Conservation (phyloP, 2,329 filamentous ascomycete genomes). For the Fusarium sp. region DNA sequence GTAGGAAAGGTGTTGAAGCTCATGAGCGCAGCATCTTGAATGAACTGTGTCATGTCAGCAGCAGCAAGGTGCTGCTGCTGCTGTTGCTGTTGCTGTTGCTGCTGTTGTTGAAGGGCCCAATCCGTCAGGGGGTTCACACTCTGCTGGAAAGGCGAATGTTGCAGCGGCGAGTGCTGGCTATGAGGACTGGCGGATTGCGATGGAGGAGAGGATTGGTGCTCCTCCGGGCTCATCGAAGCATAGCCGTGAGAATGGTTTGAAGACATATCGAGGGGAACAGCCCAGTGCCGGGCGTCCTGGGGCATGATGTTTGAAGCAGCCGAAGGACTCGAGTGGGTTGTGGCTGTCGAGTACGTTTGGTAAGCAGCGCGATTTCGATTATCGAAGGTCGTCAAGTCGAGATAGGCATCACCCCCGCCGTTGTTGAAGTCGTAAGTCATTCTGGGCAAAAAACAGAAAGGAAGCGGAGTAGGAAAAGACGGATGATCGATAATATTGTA, state of each 20-base stretch:
- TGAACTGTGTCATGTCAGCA: constrained; percentile 65
- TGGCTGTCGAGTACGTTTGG: constrained; percentile 48
- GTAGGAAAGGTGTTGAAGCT: constrained; percentile 66
- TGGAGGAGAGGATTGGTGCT: constrained; percentile 63
- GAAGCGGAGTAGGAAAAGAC: constrained; percentile 50
- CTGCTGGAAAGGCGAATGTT: constrained; percentile 68
- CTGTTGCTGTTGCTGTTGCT: constrained; percentile 51
- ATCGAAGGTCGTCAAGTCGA: constrained; percentile 71
- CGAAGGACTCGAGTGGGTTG: constrained; percentile 52
- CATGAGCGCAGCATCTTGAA: constrained; percentile 70
- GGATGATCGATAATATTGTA: constrained; percentile 54
- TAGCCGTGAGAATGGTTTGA: constrained; percentile 58
- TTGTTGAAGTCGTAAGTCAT: constrained; percentile 73
- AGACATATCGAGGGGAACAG: constrained; percentile 67
- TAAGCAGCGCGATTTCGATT: constrained; percentile 67
- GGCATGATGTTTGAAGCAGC: constrained; percentile 54
- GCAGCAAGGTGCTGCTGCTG: constrained; percentile 55
- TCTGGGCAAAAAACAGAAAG: constrained; percentile 55
- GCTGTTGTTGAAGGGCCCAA: constrained; percentile 72
- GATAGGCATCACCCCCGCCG: constrained; percentile 69
- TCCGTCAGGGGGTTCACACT: constrained; percentile 68
- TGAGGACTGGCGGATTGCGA: constrained; percentile 66
- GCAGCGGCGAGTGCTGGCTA: constrained; percentile 63
- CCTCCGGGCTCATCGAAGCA: constrained; percentile 65
- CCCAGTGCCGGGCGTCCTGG: constrained; percentile 59